Conservation (phyloP, 495 filamentous ascomycete genomes). For the Hypoxylon fuscum region DNA sequence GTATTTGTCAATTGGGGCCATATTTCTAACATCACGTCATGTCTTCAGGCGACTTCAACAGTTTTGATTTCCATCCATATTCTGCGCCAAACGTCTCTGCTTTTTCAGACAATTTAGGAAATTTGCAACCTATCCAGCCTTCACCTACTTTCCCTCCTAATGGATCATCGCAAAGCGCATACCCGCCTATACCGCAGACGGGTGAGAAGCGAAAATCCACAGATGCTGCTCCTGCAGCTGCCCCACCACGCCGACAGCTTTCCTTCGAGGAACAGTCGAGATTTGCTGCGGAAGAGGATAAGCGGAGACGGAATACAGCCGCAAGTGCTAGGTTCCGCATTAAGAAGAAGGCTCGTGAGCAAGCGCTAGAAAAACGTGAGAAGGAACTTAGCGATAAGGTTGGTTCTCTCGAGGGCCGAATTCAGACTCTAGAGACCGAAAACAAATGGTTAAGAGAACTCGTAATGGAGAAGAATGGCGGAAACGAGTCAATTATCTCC, state of each 20-base stretch:
- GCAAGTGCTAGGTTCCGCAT: slow-evolving; percentile 94
- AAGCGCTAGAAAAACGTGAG: slow-evolving; percentile 86
- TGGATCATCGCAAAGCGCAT: slow-evolving; percentile 53
- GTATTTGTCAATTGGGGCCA: slow-evolving; percentile 34
- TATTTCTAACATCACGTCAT: slow-evolving; percentile 48
- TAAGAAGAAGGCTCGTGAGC: slow-evolving; percentile 99
- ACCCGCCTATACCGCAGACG: slow-evolving; percentile 47
- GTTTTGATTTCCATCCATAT: slow-evolving; percentile 58
- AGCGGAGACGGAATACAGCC: slow-evolving; percentile 94
- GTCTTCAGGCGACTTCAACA: slow-evolving; percentile 61
- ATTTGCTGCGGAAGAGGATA: slow-evolving; percentile 92
- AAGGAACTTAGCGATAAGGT: slow-evolving; percentile 93
- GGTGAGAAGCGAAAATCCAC: slow-evolving; percentile 64
- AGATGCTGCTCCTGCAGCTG: slow-evolving; percentile 42
- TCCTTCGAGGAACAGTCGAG: slow-evolving; percentile 75
- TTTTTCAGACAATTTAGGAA: slow-evolving; percentile 54
- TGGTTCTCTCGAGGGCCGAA: slow-evolving; percentile 76
- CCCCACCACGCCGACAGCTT: slow-evolving; percentile 48
- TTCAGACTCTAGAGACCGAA: slow-evolving; percentile 89
- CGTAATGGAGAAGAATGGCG: slow-evolving; percentile 88
- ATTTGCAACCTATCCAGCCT: slow-evolving; percentile 59
- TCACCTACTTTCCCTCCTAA: slow-evolving; percentile 48
- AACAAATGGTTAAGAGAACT: slow-evolving; percentile 97
- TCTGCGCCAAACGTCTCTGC: slow-evolving; percentile 56
- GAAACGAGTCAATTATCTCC: slow-evolving; percentile 58